Evolutionary conservation across 73 alveolate genomes (phyloP).

Genomic region (Loxodes magnus): DNA sequence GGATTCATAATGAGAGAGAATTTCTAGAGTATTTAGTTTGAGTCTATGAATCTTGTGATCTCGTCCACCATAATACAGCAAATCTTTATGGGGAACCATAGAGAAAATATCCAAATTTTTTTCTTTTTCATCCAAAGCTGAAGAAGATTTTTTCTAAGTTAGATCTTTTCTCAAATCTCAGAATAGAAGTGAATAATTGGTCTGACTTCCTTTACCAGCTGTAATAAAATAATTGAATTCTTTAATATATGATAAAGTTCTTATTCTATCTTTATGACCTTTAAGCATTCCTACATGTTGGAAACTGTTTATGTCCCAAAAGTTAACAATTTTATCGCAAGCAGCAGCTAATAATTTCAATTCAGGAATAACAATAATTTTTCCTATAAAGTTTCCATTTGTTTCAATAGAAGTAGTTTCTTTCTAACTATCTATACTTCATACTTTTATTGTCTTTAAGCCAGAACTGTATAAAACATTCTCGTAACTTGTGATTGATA

Average conservation of each 20-base stretch:
- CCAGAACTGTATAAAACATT: slow-evolving; percentile 42
- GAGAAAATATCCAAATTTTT: slow-evolving; percentile 46
- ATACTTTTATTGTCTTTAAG: slow-evolving; percentile 36
- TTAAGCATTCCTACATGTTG: slow-evolving; percentile 25
- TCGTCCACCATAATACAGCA: slow-evolving; percentile 38
- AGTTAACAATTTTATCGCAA: slow-evolving; percentile 32
- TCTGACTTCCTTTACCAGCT: slow-evolving; percentile 40
- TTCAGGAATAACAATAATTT: slow-evolving; percentile 33
- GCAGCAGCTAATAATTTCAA: slow-evolving; percentile 43
- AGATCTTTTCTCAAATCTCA: slow-evolving; percentile 46
- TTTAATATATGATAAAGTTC: slow-evolving; percentile 20
- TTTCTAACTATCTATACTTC: slow-evolving; percentile 49
- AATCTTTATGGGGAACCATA: slow-evolving; percentile 7
- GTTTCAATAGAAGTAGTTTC: slow-evolving; percentile 32
- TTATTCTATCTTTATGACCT: slow-evolving; percentile 51
- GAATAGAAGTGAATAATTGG: slow-evolving; percentile 22
- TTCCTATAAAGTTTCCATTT: slow-evolving; percentile 25
- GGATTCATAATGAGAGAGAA: slow-evolving; percentile 29
- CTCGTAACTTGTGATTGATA: slow-evolving; percentile 38
- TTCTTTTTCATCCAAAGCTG: slow-evolving; percentile 41
- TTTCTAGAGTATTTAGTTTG: slow-evolving; percentile 7
- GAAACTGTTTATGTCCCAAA: slow-evolving; percentile 55
- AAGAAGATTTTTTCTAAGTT: too few species aligned
- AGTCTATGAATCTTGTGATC: slow-evolving; percentile 31
- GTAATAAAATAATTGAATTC: slow-evolving; percentile 24